Evolutionary conservation across 441 rosid genomes (phyloP), one percentile per base, ranked within the genome.

Genomic region (Flueggea neowawraea): DNA sequence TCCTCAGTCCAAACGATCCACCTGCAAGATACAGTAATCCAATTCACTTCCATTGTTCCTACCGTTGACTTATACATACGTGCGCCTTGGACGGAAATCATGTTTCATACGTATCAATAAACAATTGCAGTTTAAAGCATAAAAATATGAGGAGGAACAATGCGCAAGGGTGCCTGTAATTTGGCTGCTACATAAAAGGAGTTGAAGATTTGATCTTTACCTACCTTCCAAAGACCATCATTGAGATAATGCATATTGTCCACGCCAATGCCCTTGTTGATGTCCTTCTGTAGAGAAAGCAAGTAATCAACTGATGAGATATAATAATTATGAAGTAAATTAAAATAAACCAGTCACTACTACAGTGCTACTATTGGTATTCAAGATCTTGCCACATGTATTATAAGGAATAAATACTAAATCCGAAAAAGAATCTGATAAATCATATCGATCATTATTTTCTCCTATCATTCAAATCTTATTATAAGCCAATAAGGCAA

Each of bases 181-280:
- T 47, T 22, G 28, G 33, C n/a, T n/a, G n/a, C 12, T 16, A 0
- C 10, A 44, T 6, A n/a, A n/a, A n/a, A n/a, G n/a, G n/a, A 53
- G 16, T 15, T 1, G 7, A 54, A 56, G 59, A 63, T 45, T 36
- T 33, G 16, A 36, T 16, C 6, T 33, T 33, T 33, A 6, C 39
- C 43, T 82, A 86, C 99, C 98, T 95, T 91, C 99, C 98, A 95
- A 53, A 95, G 96, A 57, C 98, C 98, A 67, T 91, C 99, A 50
- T 91, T 95, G 67, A 91, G 96, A 76, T 91, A 95, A 78, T 95
- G 99, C 98, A 95, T 86, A 78, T 79, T 91, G 78, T 95, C 99
- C 69, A 95, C 93, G 43, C 98, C 99, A 47, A 95, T 95, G 53
- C 99, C 99, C 74, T 95, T 95, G 85, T 95, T 95, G 65, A 89